Evolutionary conservation across 2,329 filamentous ascomycete genomes (phyloP), one percentile per base, ranked within the genome.

Genomic region (Trichoderma polysporum): DNA sequence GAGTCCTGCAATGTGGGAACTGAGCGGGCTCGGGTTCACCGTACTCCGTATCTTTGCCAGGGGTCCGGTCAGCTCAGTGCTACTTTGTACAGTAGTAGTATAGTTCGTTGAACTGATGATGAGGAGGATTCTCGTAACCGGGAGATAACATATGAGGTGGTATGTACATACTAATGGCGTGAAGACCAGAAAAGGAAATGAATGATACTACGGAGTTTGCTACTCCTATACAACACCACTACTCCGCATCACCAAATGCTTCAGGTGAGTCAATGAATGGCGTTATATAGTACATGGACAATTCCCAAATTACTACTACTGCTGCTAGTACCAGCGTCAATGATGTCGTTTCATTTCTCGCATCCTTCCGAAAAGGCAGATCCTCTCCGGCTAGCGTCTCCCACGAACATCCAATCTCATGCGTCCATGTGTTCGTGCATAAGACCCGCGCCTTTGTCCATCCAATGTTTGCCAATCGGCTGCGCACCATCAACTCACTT

Each of bases 341-440:
- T 29, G 19, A 29, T 27, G 15, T 27, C 37, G 50, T 54, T 63
- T 62, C 59, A 45, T n/a, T n/a, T 4, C 15, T 47, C 33, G 49
- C 60, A 35, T 63, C n/a, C 60, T 53, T 27, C 27, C 19, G 39
- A 53, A n/a, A 53, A 4, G 35, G n/a, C 50, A 35, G 29, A 25
- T 52, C 19, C 33, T 52, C 49, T 31, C 25, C 25, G 25, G 27
- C 47, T 52, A 52, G 59, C 47, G 41, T 49, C 33, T 13, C 15
- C 27, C 27, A 22, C 19, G 39, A 8, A 41, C 49, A 25, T 39
- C 60, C 60, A 63, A 63, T 63, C 60, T 63, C 25, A 27, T 19
- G 49, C 60, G 60, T 45, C 47, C 60, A 63, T 54, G 60, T 63
- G 60, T 45, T 54, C 50, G 27, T 45, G 60, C 60, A 63, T 63